Base-by-base conservation (phyloP, 169 alveolate species). In the Eimeria tenella region DNA sequence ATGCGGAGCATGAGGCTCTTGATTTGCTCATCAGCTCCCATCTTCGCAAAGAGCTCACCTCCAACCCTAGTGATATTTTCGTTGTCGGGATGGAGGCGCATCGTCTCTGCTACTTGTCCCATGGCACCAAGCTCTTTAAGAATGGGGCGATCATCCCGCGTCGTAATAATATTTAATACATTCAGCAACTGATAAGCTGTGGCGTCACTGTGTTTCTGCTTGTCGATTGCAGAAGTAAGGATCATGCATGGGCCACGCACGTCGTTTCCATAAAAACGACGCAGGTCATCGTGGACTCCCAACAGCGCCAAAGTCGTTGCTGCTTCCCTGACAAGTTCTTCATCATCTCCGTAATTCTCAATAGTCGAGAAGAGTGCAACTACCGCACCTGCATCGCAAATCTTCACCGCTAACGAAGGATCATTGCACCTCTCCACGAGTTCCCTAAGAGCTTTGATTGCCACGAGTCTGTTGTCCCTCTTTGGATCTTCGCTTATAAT, bases 11-110 rank as follows among this genome's bases (percentile, higher is more conserved):
- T 98, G 70, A 98, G 86, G 68, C 96, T 96, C 95, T 97, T 97
- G 83, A 98, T 97, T 90, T 97, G 98, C 65, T 97, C 98, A 93
- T 98, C 99, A 49, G 99, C 99, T 23, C 99, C 99, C 96, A 97
- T 95, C 89, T 96, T 96, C 15, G 98, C 97, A 81, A 97, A 96
- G 74, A 98, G 95, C 74, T 96, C 97, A n/a, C 99, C 99, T 25
- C 98, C 98, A 71, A 96, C 95, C 23, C 92, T 83, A 1, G 98
- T 96, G 31, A 98, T 95, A 42, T 88, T 96, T 7, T 97, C 98
- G 94, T 86, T 81, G 63, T 97, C 98, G 81, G 93, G 93, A 87
- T 97, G 98, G 50, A 97, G 81, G 96, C 96, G 95, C 97, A 97
- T 97, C 49, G 97, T 98, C 74, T 97, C 98, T 73, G 98, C 96